Conservation (phyloP, 148 eudicot genomes). For the Rhododendron griersonianum region DNA sequence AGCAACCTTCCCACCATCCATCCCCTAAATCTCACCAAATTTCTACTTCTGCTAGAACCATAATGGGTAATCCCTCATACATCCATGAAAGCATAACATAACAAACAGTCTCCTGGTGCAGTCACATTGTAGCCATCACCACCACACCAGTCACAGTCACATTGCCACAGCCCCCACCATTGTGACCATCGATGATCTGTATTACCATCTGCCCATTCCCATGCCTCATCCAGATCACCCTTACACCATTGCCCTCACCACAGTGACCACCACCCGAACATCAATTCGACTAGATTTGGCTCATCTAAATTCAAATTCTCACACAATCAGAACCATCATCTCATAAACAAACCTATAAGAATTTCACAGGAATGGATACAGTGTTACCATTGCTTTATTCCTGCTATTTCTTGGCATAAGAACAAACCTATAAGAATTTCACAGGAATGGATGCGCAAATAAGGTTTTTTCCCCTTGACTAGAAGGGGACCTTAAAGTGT, state of each 20-base stretch:
- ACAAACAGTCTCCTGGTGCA: not conserved
- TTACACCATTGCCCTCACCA: not conserved
- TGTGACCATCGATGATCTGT: not conserved
- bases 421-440: not conserved
- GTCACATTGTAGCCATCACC: not conserved
- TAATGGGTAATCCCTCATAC: not conserved
- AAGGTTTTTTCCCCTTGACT: not conserved
- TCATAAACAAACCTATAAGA: not conserved
- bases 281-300: not conserved
- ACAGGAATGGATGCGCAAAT: not conserved
- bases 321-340: not conserved
- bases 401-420: not conserved
- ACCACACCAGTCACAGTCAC: not conserved
- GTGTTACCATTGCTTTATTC: not conserved
- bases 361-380: not conserved
- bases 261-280: not conserved
- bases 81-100: not conserved
- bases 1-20: conserved; percentile 1
- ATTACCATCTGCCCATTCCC: not conserved
- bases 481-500: not conserved
- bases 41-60: not conserved
- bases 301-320: not conserved
- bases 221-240: not conserved
- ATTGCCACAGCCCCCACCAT: not conserved
- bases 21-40: not conserved